Base-by-base conservation (phyloP, 2,329 filamentous ascomycete genomes). In the Cryphonectria parasitica region DNA sequence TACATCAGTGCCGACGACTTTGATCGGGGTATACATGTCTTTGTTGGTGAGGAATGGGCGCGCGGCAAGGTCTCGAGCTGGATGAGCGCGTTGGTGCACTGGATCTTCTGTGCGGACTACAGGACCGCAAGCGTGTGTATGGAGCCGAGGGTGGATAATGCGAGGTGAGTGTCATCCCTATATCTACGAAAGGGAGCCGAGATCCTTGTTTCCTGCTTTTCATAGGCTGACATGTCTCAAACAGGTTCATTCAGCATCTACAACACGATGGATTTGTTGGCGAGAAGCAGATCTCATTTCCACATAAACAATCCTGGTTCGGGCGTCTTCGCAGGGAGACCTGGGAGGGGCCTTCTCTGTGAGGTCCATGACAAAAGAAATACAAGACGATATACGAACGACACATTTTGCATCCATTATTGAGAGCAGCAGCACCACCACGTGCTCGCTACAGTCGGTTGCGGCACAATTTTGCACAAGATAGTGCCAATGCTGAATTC, bases 31-130 rank as follows among this genome's bases (percentile, higher is more conserved):
- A 82, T 98, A 25, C 96, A 99, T 77, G 89, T 96, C 17, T 83
- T 99, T 54, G 88, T 99, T 3, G 96, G 96, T 1, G 96, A 98
- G 81, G 90, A 98, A 76, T 97, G 96, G 83, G 97, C 94, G 69
- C 86, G 95, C 66, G 95, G 95, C 0, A 83, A 89, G n/a, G 92
- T 98, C 31, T 88, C 88, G 67, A 84, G 90, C 43, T 99, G 96
- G 96, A 79, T 98, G 75, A 92, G 89, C 66, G 91, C 94, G 28
- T 79, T 98, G 75, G 90, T 96, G n/a, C 96, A 99, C 80, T 95
- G 91, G 84, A 92, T 91, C 75, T 91, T 92, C 78, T 83, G 91
- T 73, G 86, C 90, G 2, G 95, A 98, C 78, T 87, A 89, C 75
- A 86, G 96, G 73, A 98, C 95, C 1, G 90, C 94, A 83, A 91